Base-by-base conservation (phyloP, 495 filamentous ascomycete species). In the Penicillium coprophilum region DNA sequence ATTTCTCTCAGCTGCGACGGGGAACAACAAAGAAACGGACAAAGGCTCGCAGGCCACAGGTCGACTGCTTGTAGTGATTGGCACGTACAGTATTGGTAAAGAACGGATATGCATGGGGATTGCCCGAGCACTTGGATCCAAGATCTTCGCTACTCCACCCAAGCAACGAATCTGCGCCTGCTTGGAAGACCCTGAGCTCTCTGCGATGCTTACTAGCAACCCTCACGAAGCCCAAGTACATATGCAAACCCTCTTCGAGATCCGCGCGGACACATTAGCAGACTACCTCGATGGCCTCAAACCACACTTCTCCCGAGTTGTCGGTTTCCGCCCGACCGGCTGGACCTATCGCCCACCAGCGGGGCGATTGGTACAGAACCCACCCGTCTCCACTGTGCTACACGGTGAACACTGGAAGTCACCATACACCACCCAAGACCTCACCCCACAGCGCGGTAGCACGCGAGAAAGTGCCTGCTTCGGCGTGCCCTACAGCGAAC, bases 61-160 rank as follows among this genome's bases (percentile, higher is more conserved):
- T 41, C 85, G 90, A 20, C 80, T 99, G 8, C 81, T 99, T 2
- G 88, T 99, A 19, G 84, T 99, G 9, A 91, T 96, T 58, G 94
- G 94, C 52, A 99, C 94, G 3, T 99, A 99, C 75, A 90, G 85
- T 56, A 99, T 99, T 61, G 94, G 94, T 70, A 99, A 99, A 75
- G 94, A 99, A 70, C 86, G 91, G 52, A 90, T 99, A 63, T 97
- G 94, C 70, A 72, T 95, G 19, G 93, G 90, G 52, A 94, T 97
- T 56, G 94, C 94, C 8, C 80, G 83, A 54, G 93, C 94, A 3
- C 84, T 98, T 10, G 77, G 85, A 43, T 88, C 86, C 65, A 96
- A 96, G 67, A 97, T 98, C 67, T 98, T 87, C 64, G 93, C 95
- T 0, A 83, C 89, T 1, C 79, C 90, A 0, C 73, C 80, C 32